Conservation (phyloP, 2,329 filamentous ascomycete species). For the Dactylellina haptotyla region DNA sequence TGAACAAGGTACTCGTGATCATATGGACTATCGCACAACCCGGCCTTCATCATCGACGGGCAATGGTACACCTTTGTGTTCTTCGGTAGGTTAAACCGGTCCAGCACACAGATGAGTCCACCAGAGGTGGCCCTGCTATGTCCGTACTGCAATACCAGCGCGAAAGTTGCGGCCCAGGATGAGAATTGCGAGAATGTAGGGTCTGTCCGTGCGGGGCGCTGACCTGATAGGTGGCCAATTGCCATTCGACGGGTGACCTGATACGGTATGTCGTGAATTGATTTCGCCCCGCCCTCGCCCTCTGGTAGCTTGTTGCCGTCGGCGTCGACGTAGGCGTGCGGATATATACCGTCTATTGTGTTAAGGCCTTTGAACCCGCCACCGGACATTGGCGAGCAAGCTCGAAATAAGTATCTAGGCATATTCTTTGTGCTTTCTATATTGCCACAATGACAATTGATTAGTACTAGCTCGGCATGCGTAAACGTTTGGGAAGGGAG, state of each 20-base stretch:
- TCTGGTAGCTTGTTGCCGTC: constrained; percentile 17
- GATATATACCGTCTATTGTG: constrained; percentile 38
- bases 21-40: constrained; percentile 44
- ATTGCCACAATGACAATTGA: no score
- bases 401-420: constrained; percentile 45
- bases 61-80: constrained; percentile 49
- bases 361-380: constrained; percentile 48
- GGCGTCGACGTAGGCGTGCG: constrained; percentile 47
- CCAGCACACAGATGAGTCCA: constrained; percentile 41
- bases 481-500: no score
- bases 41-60: constrained; percentile 37
- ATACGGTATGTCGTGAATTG: constrained; percentile 32
- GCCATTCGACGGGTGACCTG: constrained; percentile 37
- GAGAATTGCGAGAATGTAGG: constrained; percentile 43
- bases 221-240: constrained; percentile 34
- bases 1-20: constrained; percentile 51
- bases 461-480: background rate
- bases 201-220: constrained; percentile 30
- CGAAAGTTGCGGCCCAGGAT: constrained; percentile 41
- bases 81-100: constrained; percentile 41
- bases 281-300: constrained; percentile 35
- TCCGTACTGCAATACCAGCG: constrained; percentile 41
- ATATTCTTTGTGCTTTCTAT: constrained; percentile 40
- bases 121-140: constrained; percentile 20
- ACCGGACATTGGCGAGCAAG: constrained; percentile 39